phyloP scores from a whole-genome alignment of 2,329 filamentous ascomycete genomes.

The Alternaria arbusti region DNA sequence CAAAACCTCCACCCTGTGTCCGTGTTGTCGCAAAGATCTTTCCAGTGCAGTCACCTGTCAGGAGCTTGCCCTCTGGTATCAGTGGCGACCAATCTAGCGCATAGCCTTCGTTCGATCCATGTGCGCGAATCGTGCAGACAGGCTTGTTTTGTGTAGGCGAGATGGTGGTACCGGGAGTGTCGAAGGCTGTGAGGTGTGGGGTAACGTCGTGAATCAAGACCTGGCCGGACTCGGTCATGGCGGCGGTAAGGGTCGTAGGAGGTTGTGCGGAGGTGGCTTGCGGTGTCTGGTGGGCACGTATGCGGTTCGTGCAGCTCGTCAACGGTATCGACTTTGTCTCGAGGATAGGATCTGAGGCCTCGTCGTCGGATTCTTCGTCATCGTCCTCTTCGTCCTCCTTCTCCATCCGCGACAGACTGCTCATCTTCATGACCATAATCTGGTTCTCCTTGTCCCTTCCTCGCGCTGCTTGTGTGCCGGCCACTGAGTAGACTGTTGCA shows the following conservation, averaged over 20 bases:
- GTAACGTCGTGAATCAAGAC: conserved; percentile 95
- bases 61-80: conserved; percentile 78
- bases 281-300: conserved; percentile 83
- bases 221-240: conserved; percentile 88
- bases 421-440: conserved; percentile 95
- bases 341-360: conserved; percentile 82
- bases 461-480: conserved; percentile 88
- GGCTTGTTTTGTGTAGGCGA: conserved; percentile 87
- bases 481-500: conserved; percentile 91
- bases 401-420: conserved; percentile 87
- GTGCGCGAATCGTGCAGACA: conserved; percentile 82
- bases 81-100: conserved; percentile 95
- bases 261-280: conserved; percentile 72
- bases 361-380: conserved; percentile 72
- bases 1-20: conserved; percentile 86
- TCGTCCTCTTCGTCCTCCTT: conserved; percentile 73
- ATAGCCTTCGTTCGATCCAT: conserved; percentile 88
- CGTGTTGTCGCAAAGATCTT: conserved; percentile 87
- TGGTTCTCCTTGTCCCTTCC: conserved; percentile 83
- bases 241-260: conserved; percentile 84
- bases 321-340: conserved; percentile 91
- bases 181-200: conserved; percentile 86
- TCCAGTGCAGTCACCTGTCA: conserved; percentile 91
- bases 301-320: conserved; percentile 88
- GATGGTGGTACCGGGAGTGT: conserved; percentile 82